Percentiles rank a stretch among this genome's conserved stretches.
Conservation (phyloP, 2,329 filamentous ascomycete species). For the Diaporthe nobilis region DNA sequence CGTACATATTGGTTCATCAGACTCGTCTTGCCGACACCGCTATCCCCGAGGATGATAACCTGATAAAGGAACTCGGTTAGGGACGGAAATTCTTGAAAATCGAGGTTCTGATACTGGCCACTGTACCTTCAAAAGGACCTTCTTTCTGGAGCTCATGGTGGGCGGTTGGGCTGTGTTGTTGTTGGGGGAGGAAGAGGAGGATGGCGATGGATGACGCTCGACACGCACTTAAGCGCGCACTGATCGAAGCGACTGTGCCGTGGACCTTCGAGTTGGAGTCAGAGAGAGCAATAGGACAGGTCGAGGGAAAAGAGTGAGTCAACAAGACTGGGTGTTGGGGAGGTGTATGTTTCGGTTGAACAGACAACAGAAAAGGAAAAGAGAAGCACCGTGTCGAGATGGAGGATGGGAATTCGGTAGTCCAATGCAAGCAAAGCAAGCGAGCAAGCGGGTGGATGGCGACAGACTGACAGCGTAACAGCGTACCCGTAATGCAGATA, state of each 20-base stretch:
- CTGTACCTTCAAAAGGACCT: slow-evolving; percentile 88
- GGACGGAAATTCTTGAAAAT: no score
- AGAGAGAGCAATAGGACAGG: not conserved
- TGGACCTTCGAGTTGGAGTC: slow-evolving; percentile 22
- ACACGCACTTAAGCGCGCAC: slow-evolving; percentile 26
- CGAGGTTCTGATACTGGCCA: slow-evolving; percentile 32
- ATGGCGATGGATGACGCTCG: slow-evolving; percentile 18
- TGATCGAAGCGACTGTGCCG: slow-evolving; percentile 1
- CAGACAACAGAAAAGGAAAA: not conserved
- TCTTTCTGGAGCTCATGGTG: slow-evolving; percentile 86
- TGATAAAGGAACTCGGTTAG: slow-evolving; percentile 54
- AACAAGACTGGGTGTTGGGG: not conserved
- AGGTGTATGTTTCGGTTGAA: not conserved
- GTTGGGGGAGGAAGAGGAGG: not conserved
- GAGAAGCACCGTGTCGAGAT: not conserved
- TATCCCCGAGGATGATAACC: slow-evolving; percentile 99
- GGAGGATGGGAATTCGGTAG: slow-evolving; percentile 17
- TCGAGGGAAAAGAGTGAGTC: not conserved
- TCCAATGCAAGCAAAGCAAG: slow-evolving; percentile 27
- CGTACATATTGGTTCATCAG: slow-evolving; percentile 99
- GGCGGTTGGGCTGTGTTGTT: slow-evolving; percentile 37
- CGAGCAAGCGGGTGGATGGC: slow-evolving; percentile 24
- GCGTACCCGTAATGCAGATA: slow-evolving; percentile 4
- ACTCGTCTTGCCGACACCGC: slow-evolving; percentile 98
- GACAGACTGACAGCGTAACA: slow-evolving; percentile 24